Evolutionary conservation across 306 rosid genomes (phyloP), one percentile per base, ranked within the genome.

Genomic region (Echinosophora koreensis): DNA sequence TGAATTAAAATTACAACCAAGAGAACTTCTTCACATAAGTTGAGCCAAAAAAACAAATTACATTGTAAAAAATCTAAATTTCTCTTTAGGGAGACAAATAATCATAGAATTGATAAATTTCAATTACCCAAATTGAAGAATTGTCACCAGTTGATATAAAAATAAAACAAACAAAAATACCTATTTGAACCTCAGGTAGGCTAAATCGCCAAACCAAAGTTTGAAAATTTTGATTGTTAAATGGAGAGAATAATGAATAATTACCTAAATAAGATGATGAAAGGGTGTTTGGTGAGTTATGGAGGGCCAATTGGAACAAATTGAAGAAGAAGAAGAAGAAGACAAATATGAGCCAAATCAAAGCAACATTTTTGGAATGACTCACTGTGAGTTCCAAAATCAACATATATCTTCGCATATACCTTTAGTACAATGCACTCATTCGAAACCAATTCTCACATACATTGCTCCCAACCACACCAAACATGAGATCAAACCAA

Each of bases 281-380:
- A 49, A 63, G 15, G 71, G 69, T 42, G 67, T 27, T 8, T 38
- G 83, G 18, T 5, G 93, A 86, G 86, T 78, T 84, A 11, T 47
- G 83, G 51, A 88, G 84, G 18, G 85, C 92, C 97, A 90, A 83
- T 28, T 77, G 85, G 84, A 92, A 85, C 66, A 90, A 87, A 69
- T n/a, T n/a, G n/a, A n/a, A n/a, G n/a, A 50, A 12, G 86, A 69
- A 83, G 93, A 92, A 92, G 74, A 86, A 39, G 64, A 77, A 49
- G 50, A 88, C 85, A 58, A 90, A 90, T 87, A 77, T 2, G 73
- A 88, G 17, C 97, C 97, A 95, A 82, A 92, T 77, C n/a, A 83
- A 71, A 42, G 78, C 84, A 1, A 78, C 89, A 38, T n/a, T n/a
- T n/a, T n/a, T n/a, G n/a, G n/a, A n/a, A n/a, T n/a, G n/a, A n/a